These are phyloP conservation scores for Scalesia atractyloides DNA, from an alignment of 129 eudicot species.

Conservation along the genomic window DNA sequence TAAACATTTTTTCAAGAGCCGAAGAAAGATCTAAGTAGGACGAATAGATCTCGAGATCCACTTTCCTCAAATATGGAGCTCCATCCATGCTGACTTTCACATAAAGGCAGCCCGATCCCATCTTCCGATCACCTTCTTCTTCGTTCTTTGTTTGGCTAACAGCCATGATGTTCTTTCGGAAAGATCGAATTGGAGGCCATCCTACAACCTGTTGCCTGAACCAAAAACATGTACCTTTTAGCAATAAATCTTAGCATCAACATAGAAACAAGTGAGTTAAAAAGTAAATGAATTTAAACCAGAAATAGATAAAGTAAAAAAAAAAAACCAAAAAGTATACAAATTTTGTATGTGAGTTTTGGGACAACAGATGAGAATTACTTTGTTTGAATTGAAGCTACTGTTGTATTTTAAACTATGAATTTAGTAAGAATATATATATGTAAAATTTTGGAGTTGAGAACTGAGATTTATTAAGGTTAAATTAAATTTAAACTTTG, in stretches of 20 bases:
- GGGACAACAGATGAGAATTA: neutral
- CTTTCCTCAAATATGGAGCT: neutral
- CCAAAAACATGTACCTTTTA: constrained; percentile 9
- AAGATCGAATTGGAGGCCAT: constrained; percentile 27
- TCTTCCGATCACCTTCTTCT: neutral
- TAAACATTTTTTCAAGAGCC: constrained; percentile 65
- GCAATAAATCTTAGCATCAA: neutral
- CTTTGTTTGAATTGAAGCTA: neutral
- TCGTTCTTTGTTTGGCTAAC: constrained; percentile 4
- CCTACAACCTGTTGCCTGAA: constrained; percentile 73
- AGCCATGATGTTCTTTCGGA: constrained; percentile 45
- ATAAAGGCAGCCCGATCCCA: constrained; percentile 2
- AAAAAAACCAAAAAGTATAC: neutral
- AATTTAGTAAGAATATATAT: neutral
- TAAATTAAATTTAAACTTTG: neutral
- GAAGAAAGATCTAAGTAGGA: neutral
- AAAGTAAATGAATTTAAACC: no score
- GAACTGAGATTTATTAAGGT: neutral
- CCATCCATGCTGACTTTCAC: neutral
- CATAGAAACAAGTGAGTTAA: no score
- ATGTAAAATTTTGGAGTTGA: neutral
- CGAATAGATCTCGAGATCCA: constrained; percentile 7
- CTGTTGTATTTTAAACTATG: neutral
- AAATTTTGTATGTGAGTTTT: constrained; percentile 15
- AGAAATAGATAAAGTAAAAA: neutral